phyloP scores from a whole-genome alignment of 164 flowering plant genomes.

The Chimonanthus salicifolius region DNA sequence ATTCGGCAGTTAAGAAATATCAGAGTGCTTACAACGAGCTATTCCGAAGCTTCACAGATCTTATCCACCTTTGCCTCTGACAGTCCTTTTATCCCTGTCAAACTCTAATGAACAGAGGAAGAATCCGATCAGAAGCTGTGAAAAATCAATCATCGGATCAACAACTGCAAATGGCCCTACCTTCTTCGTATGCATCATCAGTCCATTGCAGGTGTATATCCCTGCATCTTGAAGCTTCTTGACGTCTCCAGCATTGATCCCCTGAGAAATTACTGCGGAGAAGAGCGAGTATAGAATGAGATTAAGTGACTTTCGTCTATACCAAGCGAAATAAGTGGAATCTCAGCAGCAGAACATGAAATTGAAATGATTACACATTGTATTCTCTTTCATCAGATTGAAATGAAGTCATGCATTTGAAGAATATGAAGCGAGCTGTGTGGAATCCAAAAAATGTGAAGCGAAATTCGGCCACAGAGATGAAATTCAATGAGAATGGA shows the following conservation, averaged over 20 bases:
- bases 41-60: constrained; percentile 98
- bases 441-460: no score
- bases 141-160: neutral
- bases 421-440: neutral
- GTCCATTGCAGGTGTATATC: constrained; percentile 92
- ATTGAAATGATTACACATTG: neutral
- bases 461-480: neutral
- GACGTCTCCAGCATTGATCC: constrained; percentile 96
- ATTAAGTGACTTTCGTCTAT: neutral
- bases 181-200: constrained; percentile 99
- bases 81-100: constrained; percentile 92
- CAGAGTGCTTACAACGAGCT: constrained; percentile 67
- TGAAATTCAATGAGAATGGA: neutral
- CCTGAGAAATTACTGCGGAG: constrained; percentile 72
- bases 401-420: neutral
- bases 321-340: neutral
- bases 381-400: neutral
- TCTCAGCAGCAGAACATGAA: neutral
- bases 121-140: neutral
- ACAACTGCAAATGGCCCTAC: constrained; percentile 21
- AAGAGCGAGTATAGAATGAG: neutral
- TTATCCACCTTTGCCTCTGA: constrained; percentile 98
- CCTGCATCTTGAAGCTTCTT: constrained; percentile 99
- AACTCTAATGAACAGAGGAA: constrained; percentile 34
- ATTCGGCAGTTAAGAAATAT: neutral